Conservation (phyloP, 108 stramenopile genomes). For the Nannochloropsis granulata region DNA sequence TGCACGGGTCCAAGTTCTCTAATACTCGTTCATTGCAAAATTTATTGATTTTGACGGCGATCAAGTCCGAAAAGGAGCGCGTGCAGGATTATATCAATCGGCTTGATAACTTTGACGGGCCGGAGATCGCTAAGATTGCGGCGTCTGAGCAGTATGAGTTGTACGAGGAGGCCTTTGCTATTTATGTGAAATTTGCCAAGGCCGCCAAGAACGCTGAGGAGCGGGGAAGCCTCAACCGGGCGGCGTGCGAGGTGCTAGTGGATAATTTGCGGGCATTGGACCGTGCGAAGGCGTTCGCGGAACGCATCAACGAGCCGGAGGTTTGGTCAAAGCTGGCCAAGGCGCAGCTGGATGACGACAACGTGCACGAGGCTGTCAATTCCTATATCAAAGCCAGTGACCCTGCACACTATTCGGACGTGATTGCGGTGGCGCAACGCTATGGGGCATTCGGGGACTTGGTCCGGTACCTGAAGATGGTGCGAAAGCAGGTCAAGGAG, state of each 20-base stretch:
- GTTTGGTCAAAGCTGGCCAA: constrained; percentile 98
- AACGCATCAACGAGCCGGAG: constrained; percentile 81
- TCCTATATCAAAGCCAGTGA: constrained; percentile 97
- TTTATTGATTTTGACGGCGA: constrained; percentile 98
- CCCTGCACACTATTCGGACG: constrained; percentile 71
- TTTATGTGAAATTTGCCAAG: constrained; percentile 96
- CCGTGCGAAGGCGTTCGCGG: constrained; percentile 91
- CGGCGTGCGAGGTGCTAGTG: constrained; percentile 78
- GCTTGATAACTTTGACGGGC: constrained; percentile 98
- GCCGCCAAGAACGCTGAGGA: constrained; percentile 67
- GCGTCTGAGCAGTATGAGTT: constrained; percentile 94
- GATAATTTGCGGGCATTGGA: constrained; percentile 86
- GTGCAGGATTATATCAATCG: constrained; percentile 98
- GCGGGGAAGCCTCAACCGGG: constrained; percentile 79
- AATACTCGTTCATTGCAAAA: constrained; percentile 99
- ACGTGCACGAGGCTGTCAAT: constrained; percentile 84
- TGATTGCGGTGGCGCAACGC: constrained; percentile 83
- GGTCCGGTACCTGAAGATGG: constrained; percentile 96
- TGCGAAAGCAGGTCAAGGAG: constrained; percentile 81
- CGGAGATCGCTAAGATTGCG: constrained; percentile 97
- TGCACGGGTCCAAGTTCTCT: constrained; percentile 97
- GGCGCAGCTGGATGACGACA: constrained; percentile 89
- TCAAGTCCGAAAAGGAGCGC: constrained; percentile 76
- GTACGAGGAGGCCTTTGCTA: constrained; percentile 95
- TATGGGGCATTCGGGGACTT: constrained; percentile 82